Evolutionary conservation across 2,329 filamentous ascomycete species (phyloP), one percentile per base, ranked within the genome.

Genomic region (Phyllosticta citriasiana): DNA sequence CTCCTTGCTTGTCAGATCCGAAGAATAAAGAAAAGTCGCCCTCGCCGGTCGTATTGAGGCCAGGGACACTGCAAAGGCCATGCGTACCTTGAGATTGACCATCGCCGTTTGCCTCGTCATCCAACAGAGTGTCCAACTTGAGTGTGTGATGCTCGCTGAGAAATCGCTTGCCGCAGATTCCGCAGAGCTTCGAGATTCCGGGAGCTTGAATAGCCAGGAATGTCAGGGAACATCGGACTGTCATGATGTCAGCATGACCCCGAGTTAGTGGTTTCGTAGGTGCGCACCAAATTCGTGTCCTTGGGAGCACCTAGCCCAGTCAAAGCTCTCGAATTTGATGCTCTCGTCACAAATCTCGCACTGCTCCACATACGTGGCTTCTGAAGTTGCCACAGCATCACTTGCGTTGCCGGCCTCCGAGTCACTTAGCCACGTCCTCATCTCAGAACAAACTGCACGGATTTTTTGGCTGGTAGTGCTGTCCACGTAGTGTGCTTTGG

Each of bases 171-270:
- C 69, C 74, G 65, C 82, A 85, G n/a, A 78, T 70, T 19, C 77
- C 77, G 67, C 82, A 85, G 57, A 74, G 75, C 65, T 82, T 83
- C 12, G 80, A 79, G 2, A 79, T 73, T 1, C 77, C 77, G 2
- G 82, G 81, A 35, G 78, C 76, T 66, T 83, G 81, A 6, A 84
- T 82, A 1, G 80, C 74, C 5, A 83, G 65, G 57, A 82, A 80
- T n/a, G 79, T 81, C 24, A 84, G 64, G 12, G 75, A 75, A 65
- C 82, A 85, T 40, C 82, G 76, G n/a, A 73, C 78, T 80, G 63
- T 30, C 25, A 56, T 33, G 30, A 50, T 16, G 54, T 66, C 60
- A 69, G 57, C 9, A 30, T 51, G 30, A 62, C 7, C 25, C 53
- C 55, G n/a, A 27, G 25, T 26, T 12, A 35, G 47, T 24, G 33